phyloP scores from a whole-genome alignment of 208 protist genomes.

The Wallacemonas rigidus region DNA sequence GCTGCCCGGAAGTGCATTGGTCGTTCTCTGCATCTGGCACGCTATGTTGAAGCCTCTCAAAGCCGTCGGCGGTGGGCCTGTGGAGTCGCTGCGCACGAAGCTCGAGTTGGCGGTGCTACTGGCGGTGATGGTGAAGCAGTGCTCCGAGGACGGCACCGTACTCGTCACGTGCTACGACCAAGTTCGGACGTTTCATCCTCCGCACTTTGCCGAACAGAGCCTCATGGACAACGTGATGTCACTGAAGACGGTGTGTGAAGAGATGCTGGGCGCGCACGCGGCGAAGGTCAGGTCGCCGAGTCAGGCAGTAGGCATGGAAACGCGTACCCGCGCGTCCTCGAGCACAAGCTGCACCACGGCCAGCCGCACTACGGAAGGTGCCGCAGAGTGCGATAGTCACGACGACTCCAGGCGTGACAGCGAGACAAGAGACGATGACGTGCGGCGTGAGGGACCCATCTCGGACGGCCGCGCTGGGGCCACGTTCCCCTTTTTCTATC shows the following conservation, averaged over 20 bases:
- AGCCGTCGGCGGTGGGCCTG: slow-evolving; percentile 21
- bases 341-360: too few species aligned
- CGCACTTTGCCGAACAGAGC: background rate
- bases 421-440: background rate
- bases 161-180: slow-evolving; percentile 48
- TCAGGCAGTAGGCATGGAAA: background rate
- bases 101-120: slow-evolving; percentile 81
- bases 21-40: slow-evolving; percentile 69
- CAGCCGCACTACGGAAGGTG: too few species aligned
- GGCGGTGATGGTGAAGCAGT: slow-evolving; percentile 84
- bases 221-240: slow-evolving; percentile 15
- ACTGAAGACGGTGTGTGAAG: slow-evolving; percentile 12
- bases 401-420: background rate
- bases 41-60: slow-evolving; percentile 32
- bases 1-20: slow-evolving; percentile 83
- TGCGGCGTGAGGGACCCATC: background rate
- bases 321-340: background rate
- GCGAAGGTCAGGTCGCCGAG: background rate
- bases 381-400: too few species aligned
- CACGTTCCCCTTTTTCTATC: slow-evolving; percentile 76
- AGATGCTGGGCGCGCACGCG: slow-evolving; percentile 11
- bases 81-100: slow-evolving; percentile 53
- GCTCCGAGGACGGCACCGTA: slow-evolving; percentile 84
- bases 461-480: slow-evolving; percentile 1
- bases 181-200: slow-evolving; percentile 24